Conservation (phyloP, 768 basidiomycete genomes). For the Kwoniella mangroviensis region DNA sequence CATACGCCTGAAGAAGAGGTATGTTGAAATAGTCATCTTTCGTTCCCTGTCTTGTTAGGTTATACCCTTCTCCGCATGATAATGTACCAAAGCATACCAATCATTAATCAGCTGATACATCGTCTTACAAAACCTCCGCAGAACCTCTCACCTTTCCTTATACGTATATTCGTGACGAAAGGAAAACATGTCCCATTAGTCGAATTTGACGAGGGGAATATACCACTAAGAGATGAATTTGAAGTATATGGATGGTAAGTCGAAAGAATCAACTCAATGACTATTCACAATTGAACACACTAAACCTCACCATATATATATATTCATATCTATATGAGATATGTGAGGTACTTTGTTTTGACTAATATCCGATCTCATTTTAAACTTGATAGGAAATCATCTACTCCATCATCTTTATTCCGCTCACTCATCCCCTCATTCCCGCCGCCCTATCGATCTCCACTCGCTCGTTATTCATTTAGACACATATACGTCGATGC, state of each 20-base stretch:
- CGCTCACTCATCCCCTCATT: constrained; percentile 46
- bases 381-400: constrained; percentile 40
- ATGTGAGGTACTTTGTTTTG: not conserved
- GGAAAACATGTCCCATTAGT: constrained; percentile 45
- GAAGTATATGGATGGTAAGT: constrained; percentile 50
- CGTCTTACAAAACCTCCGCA: constrained; percentile 6
- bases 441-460: constrained; percentile 49
- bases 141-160: constrained; percentile 41
- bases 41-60: not conserved
- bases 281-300: not conserved
- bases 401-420: constrained; percentile 45
- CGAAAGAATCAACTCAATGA: not conserved
- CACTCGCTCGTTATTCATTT: constrained; percentile 46
- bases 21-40: not conserved
- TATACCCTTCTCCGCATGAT: no score
- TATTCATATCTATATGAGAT: not conserved
- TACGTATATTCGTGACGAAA: constrained; percentile 46
- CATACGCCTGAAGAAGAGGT: constrained; percentile 17
- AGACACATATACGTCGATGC: constrained; percentile 53
- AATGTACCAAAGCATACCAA: no score
- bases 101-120: not conserved
- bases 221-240: constrained; percentile 50
- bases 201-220: constrained; percentile 49
- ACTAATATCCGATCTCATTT: not conserved
- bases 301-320: not conserved